Percentiles rank a stretch among this genome's conserved stretches.
Evolutionary conservation across 768 basidiomycete genomes (phyloP).

Genomic region (Trametes maxima): DNA sequence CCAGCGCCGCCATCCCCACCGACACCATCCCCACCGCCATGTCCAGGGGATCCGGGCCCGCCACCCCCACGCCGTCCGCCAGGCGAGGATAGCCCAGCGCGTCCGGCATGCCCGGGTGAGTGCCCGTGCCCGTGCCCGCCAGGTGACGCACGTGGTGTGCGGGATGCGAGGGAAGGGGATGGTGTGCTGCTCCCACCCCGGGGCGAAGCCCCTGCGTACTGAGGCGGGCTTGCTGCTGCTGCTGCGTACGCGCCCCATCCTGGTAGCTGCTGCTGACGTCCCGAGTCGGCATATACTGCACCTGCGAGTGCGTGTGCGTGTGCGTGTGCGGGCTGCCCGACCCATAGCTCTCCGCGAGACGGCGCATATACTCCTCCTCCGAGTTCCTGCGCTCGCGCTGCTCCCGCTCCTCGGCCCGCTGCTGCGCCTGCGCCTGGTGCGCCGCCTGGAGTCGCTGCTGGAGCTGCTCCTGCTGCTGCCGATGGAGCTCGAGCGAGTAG

Average conservation of each 20-base stretch:
- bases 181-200: conserved; percentile 4
- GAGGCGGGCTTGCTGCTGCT: conserved; percentile 33
- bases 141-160: conserved; percentile 17
- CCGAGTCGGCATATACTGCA: conserved; percentile 29
- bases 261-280: conserved; percentile 32
- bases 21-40: conserved; percentile 24
- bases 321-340: conserved; percentile 9
- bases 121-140: neutral
- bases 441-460: conserved; percentile 40
- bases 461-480: conserved; percentile 44
- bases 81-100: conserved; percentile 18
- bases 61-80: conserved; percentile 20
- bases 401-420: conserved; percentile 39
- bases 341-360: conserved; percentile 39
- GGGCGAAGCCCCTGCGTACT: conserved; percentile 25
- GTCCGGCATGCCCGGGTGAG: no score
- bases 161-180: conserved; percentile 18
- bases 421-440: conserved; percentile 41
- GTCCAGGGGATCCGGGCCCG: conserved; percentile 27
- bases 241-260: conserved; percentile 37
- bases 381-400: conserved; percentile 36
- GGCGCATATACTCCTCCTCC: conserved; percentile 42
- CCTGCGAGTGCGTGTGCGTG: conserved; percentile 31
- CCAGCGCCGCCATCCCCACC: conserved; percentile 17
- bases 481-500: conserved; percentile 53